A percentile compares a stretch with the other conserved stretches of the same genome.
These are phyloP conservation scores for Salvia rosmarinus DNA, from an alignment of 257 asterid species.

Conservation along the genomic window DNA sequence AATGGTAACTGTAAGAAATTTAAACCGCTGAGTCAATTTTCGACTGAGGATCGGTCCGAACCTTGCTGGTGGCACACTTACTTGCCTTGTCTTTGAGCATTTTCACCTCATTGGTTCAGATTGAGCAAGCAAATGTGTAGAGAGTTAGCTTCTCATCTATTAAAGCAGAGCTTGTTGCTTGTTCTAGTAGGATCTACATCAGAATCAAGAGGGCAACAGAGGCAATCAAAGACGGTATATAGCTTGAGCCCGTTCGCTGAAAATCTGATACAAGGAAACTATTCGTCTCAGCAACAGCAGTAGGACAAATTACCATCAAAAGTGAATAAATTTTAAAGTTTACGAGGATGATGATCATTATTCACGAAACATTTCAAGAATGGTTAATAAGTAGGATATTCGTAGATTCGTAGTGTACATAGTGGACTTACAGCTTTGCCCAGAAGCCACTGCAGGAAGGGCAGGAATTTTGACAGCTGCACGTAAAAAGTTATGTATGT, in stretches of 20 bases:
- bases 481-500: slow-evolving; percentile 17
- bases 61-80: slow-evolving; percentile 34
- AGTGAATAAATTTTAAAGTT: not conserved
- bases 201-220: slow-evolving; percentile 42
- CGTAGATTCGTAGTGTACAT: not conserved
- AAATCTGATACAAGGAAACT: slow-evolving; percentile 43
- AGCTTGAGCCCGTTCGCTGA: slow-evolving; percentile 18
- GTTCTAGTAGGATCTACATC: slow-evolving; percentile 34
- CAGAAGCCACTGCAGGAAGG: slow-evolving; percentile 98
- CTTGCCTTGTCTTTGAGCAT: slow-evolving; percentile 5
- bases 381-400: not conserved
- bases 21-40: slow-evolving; percentile 36
- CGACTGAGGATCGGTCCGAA: slow-evolving; percentile 31
- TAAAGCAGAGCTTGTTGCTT: not conserved
- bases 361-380: not conserved
- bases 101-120: slow-evolving; percentile 21
- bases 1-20: slow-evolving; percentile 31
- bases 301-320: not conserved
- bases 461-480: slow-evolving; percentile 94
- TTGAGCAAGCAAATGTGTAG: slow-evolving; percentile 29
- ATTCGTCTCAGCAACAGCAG: slow-evolving; percentile 17
- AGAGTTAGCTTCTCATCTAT: slow-evolving; percentile 30
- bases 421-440: slow-evolving; percentile 68
- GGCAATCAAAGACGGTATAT: slow-evolving; percentile 36
- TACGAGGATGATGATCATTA: not conserved